Base-by-base conservation (phyloP, 495 filamentous ascomycete species). In the Sporormia fimetaria region DNA sequence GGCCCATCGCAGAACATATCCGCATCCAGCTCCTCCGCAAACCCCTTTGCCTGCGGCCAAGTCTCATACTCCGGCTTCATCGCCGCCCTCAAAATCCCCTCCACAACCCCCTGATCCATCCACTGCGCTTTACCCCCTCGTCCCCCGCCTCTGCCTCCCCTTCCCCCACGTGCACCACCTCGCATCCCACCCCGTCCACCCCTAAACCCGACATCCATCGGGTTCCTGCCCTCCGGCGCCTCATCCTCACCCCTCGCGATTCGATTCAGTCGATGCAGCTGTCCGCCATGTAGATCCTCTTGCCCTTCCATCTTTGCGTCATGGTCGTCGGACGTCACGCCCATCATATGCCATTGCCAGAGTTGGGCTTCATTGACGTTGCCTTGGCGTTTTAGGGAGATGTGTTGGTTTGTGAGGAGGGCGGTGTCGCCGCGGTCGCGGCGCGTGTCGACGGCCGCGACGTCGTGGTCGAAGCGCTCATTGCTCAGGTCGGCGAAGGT, bases 391-490 rank as follows among this genome's bases (percentile, higher is more conserved):
- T 7, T n/a, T 7, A 50, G 28, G 15, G 23, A 4, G 22, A 42
- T 18, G 8, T 33, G 16, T 7, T 32, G 11, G 4, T n/a, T 18
- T 15, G 18, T 14, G 26, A 16, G 20, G 21, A 50, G 34, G 3
- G 47, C 33, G 4, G 12, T 4, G 47, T 50, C 47, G 41, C 40
- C 25, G 12, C 25, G 47, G 25, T 49, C 38, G 26, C 45, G n/a
- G n/a, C n/a, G n/a, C n/a, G n/a, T n/a, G 25, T 27, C 54, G 45
- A 47, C 18, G 21, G 44, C 43, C 15, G 43, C 57, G 22, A 37
- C 47, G 25, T 47, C 51, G 12, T 50, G 38, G 39, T 52, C 47
- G 38, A 44, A 48, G 40, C 42, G 35, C 10, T 31, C 32, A n/a
- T 25, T 40, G 34, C 44, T 29, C 38, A 55, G 31, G 44, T 43